Evolutionary conservation across 768 basidiomycete genomes (phyloP).

Genomic region (Macrolepiota fuliginosa): DNA sequence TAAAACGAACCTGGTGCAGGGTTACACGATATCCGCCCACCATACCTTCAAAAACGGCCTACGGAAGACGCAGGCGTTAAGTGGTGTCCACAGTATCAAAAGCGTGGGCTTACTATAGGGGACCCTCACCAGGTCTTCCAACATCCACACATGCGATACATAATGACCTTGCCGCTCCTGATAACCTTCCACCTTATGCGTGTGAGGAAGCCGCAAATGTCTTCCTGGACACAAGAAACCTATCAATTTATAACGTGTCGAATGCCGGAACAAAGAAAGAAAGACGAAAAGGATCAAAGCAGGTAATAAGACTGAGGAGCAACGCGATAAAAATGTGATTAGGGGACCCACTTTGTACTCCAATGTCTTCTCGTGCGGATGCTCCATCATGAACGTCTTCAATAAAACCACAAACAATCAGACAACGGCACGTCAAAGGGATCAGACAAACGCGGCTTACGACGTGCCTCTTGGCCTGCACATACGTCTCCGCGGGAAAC

Average conservation of each 20-base stretch:
- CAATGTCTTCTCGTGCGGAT: not conserved
- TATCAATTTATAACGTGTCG: too few species aligned
- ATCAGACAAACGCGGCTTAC: not conserved
- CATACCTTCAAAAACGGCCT: not conserved
- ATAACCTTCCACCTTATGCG: not conserved
- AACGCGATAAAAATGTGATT: not conserved
- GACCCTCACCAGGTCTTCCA: not conserved
- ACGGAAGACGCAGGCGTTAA: not conserved
- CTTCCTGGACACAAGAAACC: not conserved
- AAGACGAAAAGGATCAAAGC: not conserved
- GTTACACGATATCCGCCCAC: not conserved
- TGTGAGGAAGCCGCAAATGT: too few species aligned
- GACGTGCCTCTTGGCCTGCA: not conserved
- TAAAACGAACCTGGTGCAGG: not conserved
- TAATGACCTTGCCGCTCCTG: not conserved
- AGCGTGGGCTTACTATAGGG: not conserved
- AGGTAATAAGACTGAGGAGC: not conserved
- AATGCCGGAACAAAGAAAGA: not conserved
- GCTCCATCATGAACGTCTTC: not conserved
- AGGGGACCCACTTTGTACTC: not conserved
- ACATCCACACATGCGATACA: not conserved
- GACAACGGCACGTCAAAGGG: not conserved
- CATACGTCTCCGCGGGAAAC: not conserved
- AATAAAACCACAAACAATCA: not conserved
- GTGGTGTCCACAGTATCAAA: not conserved